These are phyloP conservation scores for Eutrema japonicum DNA, from an alignment of 345 rosid species.

Conservation along the genomic window DNA sequence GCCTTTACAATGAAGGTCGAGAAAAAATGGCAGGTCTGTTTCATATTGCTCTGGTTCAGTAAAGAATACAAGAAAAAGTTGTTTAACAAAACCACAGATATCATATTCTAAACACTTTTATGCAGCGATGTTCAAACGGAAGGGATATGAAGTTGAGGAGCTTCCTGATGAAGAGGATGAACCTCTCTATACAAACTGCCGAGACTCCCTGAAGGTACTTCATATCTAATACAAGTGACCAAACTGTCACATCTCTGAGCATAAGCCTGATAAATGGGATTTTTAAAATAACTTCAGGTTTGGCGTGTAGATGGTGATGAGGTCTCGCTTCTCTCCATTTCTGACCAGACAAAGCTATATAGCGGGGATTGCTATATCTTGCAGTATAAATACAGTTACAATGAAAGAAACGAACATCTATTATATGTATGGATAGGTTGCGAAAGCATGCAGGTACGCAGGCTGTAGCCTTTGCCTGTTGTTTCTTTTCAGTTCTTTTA, in stretches of 20 bases:
- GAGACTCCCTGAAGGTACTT: constrained; percentile 65
- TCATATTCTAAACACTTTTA: constrained; percentile 26
- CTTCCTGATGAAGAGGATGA: constrained; percentile 66
- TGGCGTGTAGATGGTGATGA: constrained; percentile 71
- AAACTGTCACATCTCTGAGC: constrained; percentile 24
- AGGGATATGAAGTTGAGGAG: constrained; percentile 77
- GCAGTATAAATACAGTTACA: constrained; percentile 61
- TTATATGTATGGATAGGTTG: constrained; percentile 78
- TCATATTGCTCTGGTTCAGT: constrained; percentile 11
- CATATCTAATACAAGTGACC: constrained; percentile 28
- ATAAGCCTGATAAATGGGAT: constrained; percentile 16
- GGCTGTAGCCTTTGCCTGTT: constrained; percentile 11
- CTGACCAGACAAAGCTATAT: constrained; percentile 71
- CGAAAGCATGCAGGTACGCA: constrained; percentile 62
- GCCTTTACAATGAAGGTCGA: constrained; percentile 79
- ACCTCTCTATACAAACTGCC: constrained; percentile 52
- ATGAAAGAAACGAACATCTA: constrained; percentile 61
- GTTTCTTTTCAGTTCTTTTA: background rate
- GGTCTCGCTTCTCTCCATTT: constrained; percentile 54
- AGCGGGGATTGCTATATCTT: constrained; percentile 79
- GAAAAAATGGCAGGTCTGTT: constrained; percentile 87
- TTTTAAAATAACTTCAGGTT: constrained; percentile 54
- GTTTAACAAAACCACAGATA: background rate
- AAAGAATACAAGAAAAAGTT: background rate
- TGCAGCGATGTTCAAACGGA: constrained; percentile 79